Conservation (phyloP, 2,329 filamentous ascomycete genomes). For the Drechslera avenae region DNA sequence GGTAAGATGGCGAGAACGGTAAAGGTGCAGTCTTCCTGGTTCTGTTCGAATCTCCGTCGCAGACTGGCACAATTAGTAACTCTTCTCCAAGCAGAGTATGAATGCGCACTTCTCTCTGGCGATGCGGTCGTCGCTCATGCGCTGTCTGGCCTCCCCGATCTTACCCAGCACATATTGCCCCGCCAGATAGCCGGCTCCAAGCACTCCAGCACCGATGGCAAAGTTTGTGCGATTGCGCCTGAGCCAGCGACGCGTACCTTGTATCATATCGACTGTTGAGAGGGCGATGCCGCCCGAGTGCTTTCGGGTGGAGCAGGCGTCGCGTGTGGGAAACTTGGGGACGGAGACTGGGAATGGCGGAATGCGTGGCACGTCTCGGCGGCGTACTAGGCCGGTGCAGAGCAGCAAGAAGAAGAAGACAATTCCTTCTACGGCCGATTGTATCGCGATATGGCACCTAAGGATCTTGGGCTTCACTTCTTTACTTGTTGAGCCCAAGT, state of each 20-base stretch:
- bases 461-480: not conserved
- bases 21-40: constrained; percentile 98
- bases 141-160: constrained; percentile 90
- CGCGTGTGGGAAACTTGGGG: constrained; percentile 18
- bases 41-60: constrained; percentile 95
- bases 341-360: constrained; percentile 4
- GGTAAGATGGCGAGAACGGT: constrained; percentile 95
- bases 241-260: constrained; percentile 85
- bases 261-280: constrained; percentile 58
- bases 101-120: constrained; percentile 86
- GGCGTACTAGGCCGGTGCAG: not conserved
- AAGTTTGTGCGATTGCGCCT: constrained; percentile 89
- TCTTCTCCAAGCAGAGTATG: too few species aligned
- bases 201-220: constrained; percentile 82
- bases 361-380: constrained; percentile 14
- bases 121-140: constrained; percentile 94
- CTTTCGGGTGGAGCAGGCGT: constrained; percentile 15
- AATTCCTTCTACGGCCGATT: not conserved
- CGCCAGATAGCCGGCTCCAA: constrained; percentile 88
- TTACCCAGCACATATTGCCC: constrained; percentile 92
- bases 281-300: constrained; percentile 5
- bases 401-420: not conserved
- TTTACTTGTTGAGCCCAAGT: not conserved
- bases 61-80: constrained; percentile 62
- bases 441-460: not conserved